Evolutionary conservation across 257 asterid genomes (phyloP), one percentile per base, ranked within the genome.

Genomic region (Verbena officinalis): DNA sequence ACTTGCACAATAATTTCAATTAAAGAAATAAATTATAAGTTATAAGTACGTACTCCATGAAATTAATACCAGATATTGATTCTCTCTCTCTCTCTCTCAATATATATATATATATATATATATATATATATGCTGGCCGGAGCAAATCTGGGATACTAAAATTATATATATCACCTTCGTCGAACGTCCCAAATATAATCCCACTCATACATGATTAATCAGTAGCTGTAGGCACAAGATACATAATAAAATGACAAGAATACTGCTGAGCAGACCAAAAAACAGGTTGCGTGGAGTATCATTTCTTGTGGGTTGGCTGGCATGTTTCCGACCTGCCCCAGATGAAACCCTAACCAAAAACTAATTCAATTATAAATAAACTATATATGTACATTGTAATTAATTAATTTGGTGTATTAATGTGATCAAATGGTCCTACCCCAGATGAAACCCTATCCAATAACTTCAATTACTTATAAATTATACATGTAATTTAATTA

Each of bases 31-130:
- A 0, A 43, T 13, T 57, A 17, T 30, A 36, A 4, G 21, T 52
- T 55, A 86, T 89, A 81, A 84, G 91, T 79, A 16, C 33, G 5
- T 27, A 5, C 33, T 5, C 4, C 33, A 9, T 54, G 80, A 72
- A 55, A 38, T 6, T 52, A 30, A 14, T 54, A 65, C 52, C 77
- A 52, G 85, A 84, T 83, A 83, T 81, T 38, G 44, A 12, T 7
- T 7, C 3, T 12, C 13, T 9, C 13, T 6, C 44, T 38, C 13
- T 38, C 13, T 38, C 44, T 45, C 6, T 33, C n/a, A n/a, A n/a
- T n/a, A n/a, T n/a, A n/a, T n/a, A n/a, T n/a, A n/a, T n/a, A n/a
- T n/a, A n/a, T n/a, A n/a, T n/a, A n/a, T n/a, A n/a, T n/a, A n/a
- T n/a, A n/a, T n/a, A 5, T 27, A 27, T 27, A 24, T 67, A 38